These are phyloP conservation scores for Candida sphagnicola DNA, from an alignment of 805 yeast species.

Conservation along the genomic window DNA sequence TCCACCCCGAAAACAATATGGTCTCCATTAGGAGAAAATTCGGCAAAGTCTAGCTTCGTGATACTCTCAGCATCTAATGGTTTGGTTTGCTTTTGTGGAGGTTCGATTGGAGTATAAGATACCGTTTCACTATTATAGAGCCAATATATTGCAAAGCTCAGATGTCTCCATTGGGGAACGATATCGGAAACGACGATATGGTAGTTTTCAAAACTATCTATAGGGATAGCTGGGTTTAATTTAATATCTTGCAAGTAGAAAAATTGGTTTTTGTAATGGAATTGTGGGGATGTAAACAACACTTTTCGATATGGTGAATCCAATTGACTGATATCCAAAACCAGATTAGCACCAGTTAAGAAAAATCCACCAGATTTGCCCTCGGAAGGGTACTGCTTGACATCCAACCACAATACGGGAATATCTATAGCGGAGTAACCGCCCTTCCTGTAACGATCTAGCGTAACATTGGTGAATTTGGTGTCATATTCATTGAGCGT, in stretches of 20 bases:
- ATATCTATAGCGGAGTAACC: conserved; percentile 12
- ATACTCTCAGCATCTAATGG: conserved; percentile 11
- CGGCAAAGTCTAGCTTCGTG: conserved; percentile 45
- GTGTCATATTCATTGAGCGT: conserved; percentile 28
- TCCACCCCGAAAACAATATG: conserved; percentile 52
- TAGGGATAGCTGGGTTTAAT: conserved; percentile 37
- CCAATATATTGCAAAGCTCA: conserved; percentile 36
- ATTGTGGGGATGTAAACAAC: conserved; percentile 26
- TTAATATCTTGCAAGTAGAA: conserved; percentile 25
- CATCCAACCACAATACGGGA: conserved; percentile 24
- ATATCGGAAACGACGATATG: conserved; percentile 55
- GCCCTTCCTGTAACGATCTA: conserved; percentile 22
- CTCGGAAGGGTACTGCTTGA: conserved; percentile 26
- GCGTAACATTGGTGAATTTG: conserved; percentile 22
- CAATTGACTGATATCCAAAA: conserved; percentile 20
- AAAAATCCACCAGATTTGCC: conserved; percentile 26
- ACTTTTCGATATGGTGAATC: conserved; percentile 23
- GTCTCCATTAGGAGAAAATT: conserved; percentile 60
- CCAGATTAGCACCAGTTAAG: conserved; percentile 12
- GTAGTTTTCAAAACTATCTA: conserved; percentile 38
- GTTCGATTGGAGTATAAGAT: conserved; percentile 31
- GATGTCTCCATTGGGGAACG: conserved; percentile 41
- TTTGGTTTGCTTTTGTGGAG: conserved; percentile 13
- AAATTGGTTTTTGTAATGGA: conserved; percentile 41
- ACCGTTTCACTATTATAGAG: conserved; percentile 22